Evolutionary conservation across 257 asterid species (phyloP).

Genomic region (Solanum corneliomulleri): DNA sequence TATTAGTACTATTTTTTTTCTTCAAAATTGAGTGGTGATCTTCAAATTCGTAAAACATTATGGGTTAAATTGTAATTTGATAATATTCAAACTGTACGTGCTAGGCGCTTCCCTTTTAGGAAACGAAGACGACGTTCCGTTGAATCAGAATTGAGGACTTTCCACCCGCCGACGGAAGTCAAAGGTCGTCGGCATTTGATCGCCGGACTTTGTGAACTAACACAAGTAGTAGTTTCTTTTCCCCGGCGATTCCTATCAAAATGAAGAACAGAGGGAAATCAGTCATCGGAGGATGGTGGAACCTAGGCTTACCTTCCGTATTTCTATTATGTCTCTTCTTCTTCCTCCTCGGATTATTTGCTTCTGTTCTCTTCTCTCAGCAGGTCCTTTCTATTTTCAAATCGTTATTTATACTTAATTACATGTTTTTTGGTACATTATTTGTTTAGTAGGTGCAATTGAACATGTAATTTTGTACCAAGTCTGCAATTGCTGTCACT

Average conservation of each 20-base stretch:
- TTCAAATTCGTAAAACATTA: background rate
- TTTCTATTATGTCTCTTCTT: conserved; percentile 9
- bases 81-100: background rate
- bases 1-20: background rate
- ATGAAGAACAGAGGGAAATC: conserved; percentile 1
- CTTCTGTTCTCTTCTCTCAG: conserved; percentile 2
- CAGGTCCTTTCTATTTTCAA: background rate
- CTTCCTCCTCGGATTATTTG: conserved; percentile 11
- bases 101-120: background rate
- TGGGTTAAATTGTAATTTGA: background rate
- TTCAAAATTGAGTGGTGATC: background rate
- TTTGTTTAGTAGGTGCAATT: background rate
- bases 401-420: background rate
- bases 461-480: background rate
- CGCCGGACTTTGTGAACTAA: background rate
- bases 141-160: background rate
- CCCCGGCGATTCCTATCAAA: background rate
- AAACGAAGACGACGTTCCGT: background rate
- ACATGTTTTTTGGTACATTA: background rate
- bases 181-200: background rate
- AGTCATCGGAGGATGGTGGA: background rate
- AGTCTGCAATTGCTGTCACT: background rate
- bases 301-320: conserved; percentile 1
- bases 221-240: background rate
- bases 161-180: background rate